Evolutionary conservation across 2,329 filamentous ascomycete genomes (phyloP), one percentile per base, ranked within the genome.

Genomic region (Coniosporium tulheliwenetii): DNA sequence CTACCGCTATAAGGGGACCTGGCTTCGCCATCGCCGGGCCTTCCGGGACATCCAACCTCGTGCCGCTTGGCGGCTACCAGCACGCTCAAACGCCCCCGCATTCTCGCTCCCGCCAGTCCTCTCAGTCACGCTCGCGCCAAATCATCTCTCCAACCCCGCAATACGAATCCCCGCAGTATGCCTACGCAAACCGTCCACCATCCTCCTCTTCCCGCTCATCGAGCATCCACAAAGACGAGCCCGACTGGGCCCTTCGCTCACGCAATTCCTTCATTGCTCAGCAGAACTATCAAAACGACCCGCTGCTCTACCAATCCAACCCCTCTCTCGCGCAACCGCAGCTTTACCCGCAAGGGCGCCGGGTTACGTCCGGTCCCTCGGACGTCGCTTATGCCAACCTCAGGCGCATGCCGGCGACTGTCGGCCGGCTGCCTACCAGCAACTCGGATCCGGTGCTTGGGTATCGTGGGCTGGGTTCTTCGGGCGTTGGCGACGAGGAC

Each of bases 181-280:
- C 47, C 52, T 31, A 48, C 50, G 38, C 47, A 50, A 38, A 42
- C 14, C 51, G 52, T 37, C 54, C 59, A 26, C 55, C 54, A 32
- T 63, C 65, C 19, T 58, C 58, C 10, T 54, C 55, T 38, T 58
- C 56, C 8, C 50, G 56, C 16, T 43, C 55, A 30, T 50, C 50
- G 7, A 62, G 62, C 48, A 62, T 65, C 13, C 55, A 70, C 16
- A 64, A 65, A 29, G 67, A 72, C 41, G 71, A 72, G 45, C 58
- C 57, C 1, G 61, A 64, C 38, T 67, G 61, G 64, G 60, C 54
- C 35, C 57, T 57, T 49, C 60, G 66, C 42, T 55, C 50, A 42
- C 64, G 52, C 39, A 61, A 57, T 19, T 52, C 51, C 46, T 65
- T 54, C 36, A 58, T 47, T 44, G 56, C 40, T 48, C 56, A 54